Percentiles rank a stretch among this genome's conserved stretches.
Conservation (phyloP, 768 basidiomycete genomes). For the Boletus tylopilopsis region DNA sequence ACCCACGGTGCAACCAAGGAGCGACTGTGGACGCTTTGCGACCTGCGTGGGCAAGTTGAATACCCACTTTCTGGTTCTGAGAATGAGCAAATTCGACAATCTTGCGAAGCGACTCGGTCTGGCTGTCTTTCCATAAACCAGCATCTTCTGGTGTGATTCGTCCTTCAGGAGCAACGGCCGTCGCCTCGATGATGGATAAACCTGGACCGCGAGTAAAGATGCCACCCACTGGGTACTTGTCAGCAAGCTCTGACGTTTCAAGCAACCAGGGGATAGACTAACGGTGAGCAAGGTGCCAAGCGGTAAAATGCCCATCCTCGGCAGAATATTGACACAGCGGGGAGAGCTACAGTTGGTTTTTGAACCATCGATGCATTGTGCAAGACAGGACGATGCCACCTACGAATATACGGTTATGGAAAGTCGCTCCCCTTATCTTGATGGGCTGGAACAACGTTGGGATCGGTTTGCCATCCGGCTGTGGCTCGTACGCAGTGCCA, state of each 20-base stretch:
- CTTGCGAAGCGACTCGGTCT: conserved; percentile 42
- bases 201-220: conserved; percentile 37
- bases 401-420: conserved; percentile 56
- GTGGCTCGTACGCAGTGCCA: conserved; percentile 42
- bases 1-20: conserved; percentile 51
- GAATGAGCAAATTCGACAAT: conserved; percentile 72
- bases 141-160: conserved; percentile 64
- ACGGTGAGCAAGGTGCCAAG: conserved; percentile 57
- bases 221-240: conserved; percentile 30
- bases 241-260: neutral
- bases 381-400: conserved; percentile 12
- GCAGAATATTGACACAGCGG: conserved; percentile 62
- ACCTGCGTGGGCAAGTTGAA: conserved; percentile 76
- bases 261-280: neutral
- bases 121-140: conserved; percentile 37
- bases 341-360: conserved; percentile 35
- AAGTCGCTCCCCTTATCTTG: conserved; percentile 48
- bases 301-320: conserved; percentile 45
- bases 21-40: conserved; percentile 66
- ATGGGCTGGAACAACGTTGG: conserved; percentile 53
- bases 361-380: neutral
- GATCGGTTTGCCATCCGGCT: conserved; percentile 37
- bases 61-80: conserved; percentile 63
- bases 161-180: conserved; percentile 55
- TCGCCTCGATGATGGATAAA: conserved; percentile 61